phyloP scores from a whole-genome alignment of 192 early-diverging fungal genomes.

The Dissophora globulifera region DNA sequence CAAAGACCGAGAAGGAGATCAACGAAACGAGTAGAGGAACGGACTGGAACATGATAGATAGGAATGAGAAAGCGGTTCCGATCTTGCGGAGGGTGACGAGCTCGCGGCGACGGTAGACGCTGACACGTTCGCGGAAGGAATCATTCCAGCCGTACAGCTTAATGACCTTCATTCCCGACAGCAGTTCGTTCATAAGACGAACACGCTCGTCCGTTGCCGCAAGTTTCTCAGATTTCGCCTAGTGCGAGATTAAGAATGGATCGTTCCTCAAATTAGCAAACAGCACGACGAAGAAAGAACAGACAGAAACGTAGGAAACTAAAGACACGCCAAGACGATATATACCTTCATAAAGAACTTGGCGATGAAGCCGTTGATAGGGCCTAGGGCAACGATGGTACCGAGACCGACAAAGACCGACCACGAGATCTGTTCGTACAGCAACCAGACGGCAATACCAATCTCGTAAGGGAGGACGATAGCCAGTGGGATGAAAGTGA shows the following conservation, averaged over 20 bases:
- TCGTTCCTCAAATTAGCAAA: no score
- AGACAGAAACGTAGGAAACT: no score
- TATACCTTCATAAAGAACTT: slow-evolving; percentile 45
- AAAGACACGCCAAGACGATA: no score
- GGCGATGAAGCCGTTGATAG: slow-evolving; percentile 35
- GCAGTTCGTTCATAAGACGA: slow-evolving; percentile 51
- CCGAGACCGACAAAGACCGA: slow-evolving; percentile 39
- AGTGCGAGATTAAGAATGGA: not conserved
- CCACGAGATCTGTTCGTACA: slow-evolving; percentile 47
- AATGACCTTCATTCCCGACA: slow-evolving; percentile 55
- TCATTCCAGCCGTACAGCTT: slow-evolving; percentile 56
- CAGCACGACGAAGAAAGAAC: no score
- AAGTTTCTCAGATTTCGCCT: slow-evolving; percentile 32
- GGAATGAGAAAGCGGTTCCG: slow-evolving; percentile 44
- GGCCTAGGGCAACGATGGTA: slow-evolving; percentile 16
- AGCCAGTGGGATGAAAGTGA: no score
- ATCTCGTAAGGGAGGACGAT: slow-evolving; percentile 38
- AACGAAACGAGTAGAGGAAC: slow-evolving; percentile 29
- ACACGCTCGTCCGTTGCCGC: slow-evolving; percentile 55
- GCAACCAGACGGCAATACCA: slow-evolving; percentile 39
- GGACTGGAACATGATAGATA: slow-evolving; percentile 48
- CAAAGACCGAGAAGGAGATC: slow-evolving; percentile 37
- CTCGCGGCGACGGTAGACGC: slow-evolving; percentile 32
- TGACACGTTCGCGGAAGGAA: slow-evolving; percentile 38
- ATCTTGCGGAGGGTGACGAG: slow-evolving; percentile 46